Base-by-base conservation (phyloP, 2,329 filamentous ascomycete genomes). In the Dactylella cylindrospora region DNA sequence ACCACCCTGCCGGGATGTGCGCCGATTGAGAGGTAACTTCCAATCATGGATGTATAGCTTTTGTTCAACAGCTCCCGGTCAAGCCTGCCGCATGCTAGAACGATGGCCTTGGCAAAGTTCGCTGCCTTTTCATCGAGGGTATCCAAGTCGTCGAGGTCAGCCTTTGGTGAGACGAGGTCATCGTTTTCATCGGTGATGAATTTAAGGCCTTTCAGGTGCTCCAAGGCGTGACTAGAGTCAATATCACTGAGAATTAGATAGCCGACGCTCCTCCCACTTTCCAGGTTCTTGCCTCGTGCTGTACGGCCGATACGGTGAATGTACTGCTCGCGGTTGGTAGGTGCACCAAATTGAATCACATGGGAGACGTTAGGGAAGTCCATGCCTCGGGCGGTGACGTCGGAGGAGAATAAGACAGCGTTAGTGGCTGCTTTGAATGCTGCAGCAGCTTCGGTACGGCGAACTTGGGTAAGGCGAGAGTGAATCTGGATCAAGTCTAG, bases 301-400 rank as follows among this genome's bases (percentile, higher is more conserved):
- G 87, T 91, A 64, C 87, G 85, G 46, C 86, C 86, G 33, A 90
- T 76, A 57, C 86, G 82, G 72, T 90, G 86, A 59, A 90, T 85
- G 70, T 90, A 90, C 29, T 83, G 81, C 70, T 88, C 85, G 22
- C 82, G 78, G 64, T 81, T 79, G 3, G 77, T 74, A 1, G 86
- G 84, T 3, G 80, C 69, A 65, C 86, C 84, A 12, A 88, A 70
- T 69, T 90, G 86, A 57, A 90, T 83, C 64, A 90, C 86, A 69
- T 89, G 85, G n/a, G 84, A 86, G 17, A 90, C 86, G 47, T 82
- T 77, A 22, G 86, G 86, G 74, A 90, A 90, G 71, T 91, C 87
- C 84, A 91, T 89, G 67, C 87, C 87, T 72, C 87, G 79, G 9
- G 87, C 86, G 4, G 86, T 87, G 25, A 91, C 86, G 72, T 91